Evolutionary conservation across 2,329 filamentous ascomycete genomes (phyloP), one percentile per base, ranked within the genome.

Genomic region (Blastomyces silverae): DNA sequence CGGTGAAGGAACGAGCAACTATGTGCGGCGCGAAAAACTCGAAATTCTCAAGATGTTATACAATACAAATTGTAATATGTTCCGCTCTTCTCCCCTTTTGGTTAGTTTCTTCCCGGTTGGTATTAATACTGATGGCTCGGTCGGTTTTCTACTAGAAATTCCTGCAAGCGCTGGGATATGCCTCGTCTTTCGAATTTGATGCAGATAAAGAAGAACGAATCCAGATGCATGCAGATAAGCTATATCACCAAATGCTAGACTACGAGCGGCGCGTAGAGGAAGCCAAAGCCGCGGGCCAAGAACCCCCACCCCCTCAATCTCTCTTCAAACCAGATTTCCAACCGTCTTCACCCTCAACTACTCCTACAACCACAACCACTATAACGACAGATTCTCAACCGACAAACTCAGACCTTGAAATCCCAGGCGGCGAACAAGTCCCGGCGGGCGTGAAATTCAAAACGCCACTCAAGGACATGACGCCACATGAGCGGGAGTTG

Each of bases 201-300:
- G 79, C 83, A 0, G 83, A 87, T 39, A 83, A 90, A 62, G 90
- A 96, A 71, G 92, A 97, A 75, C 85, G 89, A 70, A 91, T 99
- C 67, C 94, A 97, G 78, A 91, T 97, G 88, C 92, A 97, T 76
- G 93, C 93, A 66, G 94, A 99, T 79, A 86, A 85, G 68, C 82
- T 99, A 52, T 99, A 92, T 77, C 89, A 93, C 72, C 86, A 89
- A 70, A 91, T 97, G 87, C 77, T 96, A 48, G 84, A 86, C 67
- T 91, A 96, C 74, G 93, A 99, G 77, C 82, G 81, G 25, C 84
- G 83, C 67, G 86, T 90, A n/a, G 85, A 89, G 68, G 83, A 86
- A 76, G 76, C 84, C 72, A 68, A 76, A 72, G 71, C 79, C 71
- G 71, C 77, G 50, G 77, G 78, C 31, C 62, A 69, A 50, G 77